These are phyloP conservation scores for Cymbidium sinense DNA, from an alignment of 106 monocot genomes.

Conservation along the genomic window DNA sequence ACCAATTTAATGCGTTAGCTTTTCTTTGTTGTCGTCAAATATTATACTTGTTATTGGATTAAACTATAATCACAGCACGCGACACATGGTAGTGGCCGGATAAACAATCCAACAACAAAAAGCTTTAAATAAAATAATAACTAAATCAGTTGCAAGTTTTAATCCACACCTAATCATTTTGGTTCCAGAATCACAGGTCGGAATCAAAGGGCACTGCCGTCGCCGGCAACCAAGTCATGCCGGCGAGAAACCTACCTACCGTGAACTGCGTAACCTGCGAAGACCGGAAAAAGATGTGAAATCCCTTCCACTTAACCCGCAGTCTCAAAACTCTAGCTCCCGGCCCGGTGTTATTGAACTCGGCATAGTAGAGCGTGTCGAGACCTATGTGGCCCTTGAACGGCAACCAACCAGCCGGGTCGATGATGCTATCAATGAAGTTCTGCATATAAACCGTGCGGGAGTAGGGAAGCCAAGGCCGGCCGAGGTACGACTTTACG, in stretches of 20 bases:
- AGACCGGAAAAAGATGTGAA: slow-evolving; percentile 31
- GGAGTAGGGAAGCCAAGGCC: slow-evolving; percentile 76
- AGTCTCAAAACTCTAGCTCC: slow-evolving; percentile 30
- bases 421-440: slow-evolving; percentile 39
- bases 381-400: slow-evolving; percentile 34
- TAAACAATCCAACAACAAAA: too few relatives aligned
- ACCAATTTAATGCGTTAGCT: too few relatives aligned
- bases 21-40: too few relatives aligned
- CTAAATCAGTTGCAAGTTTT: too few relatives aligned
- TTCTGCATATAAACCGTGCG: slow-evolving; percentile 45
- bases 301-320: slow-evolving; percentile 66
- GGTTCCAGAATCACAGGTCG: too few relatives aligned
- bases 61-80: too few relatives aligned
- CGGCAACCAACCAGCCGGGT: slow-evolving; percentile 53
- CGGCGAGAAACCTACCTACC: slow-evolving; percentile 61
- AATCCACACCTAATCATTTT: too few relatives aligned
- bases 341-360: slow-evolving; percentile 58
- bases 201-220: slow-evolving; percentile 32
- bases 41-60: too few relatives aligned
- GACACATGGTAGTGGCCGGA: too few relatives aligned
- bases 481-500: slow-evolving; percentile 57
- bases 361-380: slow-evolving; percentile 56
- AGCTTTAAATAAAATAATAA: too few relatives aligned
- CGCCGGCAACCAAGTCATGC: slow-evolving; percentile 46
- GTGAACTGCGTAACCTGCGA: slow-evolving; percentile 41